A percentile compares a stretch with the other conserved stretches of the same genome.
These are phyloP conservation scores for Pelargonium fulgidum DNA, from an alignment of 441 rosid species.

Conservation along the genomic window DNA sequence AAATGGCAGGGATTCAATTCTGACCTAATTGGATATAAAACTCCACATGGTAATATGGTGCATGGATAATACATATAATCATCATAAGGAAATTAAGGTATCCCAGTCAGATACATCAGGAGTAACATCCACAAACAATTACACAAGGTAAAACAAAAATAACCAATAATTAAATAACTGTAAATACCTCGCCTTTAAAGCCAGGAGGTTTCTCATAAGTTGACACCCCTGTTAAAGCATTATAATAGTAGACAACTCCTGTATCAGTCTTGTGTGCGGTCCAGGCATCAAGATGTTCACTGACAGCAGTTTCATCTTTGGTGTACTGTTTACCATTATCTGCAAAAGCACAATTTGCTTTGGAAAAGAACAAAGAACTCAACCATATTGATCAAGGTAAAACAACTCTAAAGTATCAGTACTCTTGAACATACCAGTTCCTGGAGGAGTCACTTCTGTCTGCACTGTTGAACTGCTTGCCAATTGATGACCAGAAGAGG, in stretches of 20 bases:
- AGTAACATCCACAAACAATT: constrained; percentile 11
- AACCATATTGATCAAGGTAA: constrained; percentile 36
- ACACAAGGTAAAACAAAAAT: constrained; percentile 10
- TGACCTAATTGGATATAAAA: not conserved
- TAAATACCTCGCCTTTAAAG: constrained; percentile 68
- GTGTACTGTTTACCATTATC: constrained; percentile 43
- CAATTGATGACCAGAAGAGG: constrained; percentile 38
- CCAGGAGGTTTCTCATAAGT: constrained; percentile 87
- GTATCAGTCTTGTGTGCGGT: constrained; percentile 87
- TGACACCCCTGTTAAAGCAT: constrained; percentile 77
- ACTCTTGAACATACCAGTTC: constrained; percentile 81
- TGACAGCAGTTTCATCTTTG: constrained; percentile 31
- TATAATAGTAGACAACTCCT: constrained; percentile 80
- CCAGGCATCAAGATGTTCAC: constrained; percentile 63
- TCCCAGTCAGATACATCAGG: not conserved
- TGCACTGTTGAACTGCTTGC: constrained; percentile 33
- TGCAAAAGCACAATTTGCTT: constrained; percentile 34
- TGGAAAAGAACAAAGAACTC: constrained; percentile 33
- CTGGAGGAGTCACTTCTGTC: constrained; percentile 51
- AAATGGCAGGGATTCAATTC: not conserved
- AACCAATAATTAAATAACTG: constrained; percentile 19
- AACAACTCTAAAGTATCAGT: constrained; percentile 53
- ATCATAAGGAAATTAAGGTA: not conserved
- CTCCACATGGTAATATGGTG: not conserved
- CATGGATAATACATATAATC: not conserved